These are phyloP conservation scores for Sclerotinia minor DNA, from an alignment of 2,329 filamentous ascomycete species.

Conservation along the genomic window DNA sequence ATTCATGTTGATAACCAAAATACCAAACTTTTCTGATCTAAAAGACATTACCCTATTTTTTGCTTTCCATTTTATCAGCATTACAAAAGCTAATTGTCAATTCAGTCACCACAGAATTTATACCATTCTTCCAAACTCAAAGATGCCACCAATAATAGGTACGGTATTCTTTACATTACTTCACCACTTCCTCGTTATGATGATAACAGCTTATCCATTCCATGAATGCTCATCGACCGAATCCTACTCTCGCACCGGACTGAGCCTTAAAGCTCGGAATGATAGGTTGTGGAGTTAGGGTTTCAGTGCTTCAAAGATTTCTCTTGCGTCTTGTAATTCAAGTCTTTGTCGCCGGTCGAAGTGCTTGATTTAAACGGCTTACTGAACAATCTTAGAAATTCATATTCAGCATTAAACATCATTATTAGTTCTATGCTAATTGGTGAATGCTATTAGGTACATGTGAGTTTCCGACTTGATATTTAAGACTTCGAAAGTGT, in stretches of 20 bases:
- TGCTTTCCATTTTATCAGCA: background rate
- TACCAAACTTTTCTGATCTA: slow-evolving; percentile 64
- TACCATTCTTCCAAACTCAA: background rate
- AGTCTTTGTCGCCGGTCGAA: slow-evolving; percentile 55
- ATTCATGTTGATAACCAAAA: slow-evolving; percentile 61
- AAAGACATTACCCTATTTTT: slow-evolving; percentile 28
- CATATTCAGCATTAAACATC: slow-evolving; percentile 8
- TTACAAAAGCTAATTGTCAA: slow-evolving; percentile 19
- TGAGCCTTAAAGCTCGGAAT: slow-evolving; percentile 50
- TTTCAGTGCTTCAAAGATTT: slow-evolving; percentile 55
- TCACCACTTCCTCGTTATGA: slow-evolving; percentile 44
- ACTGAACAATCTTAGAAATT: slow-evolving; percentile 20
- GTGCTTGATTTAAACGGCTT: slow-evolving; percentile 62
- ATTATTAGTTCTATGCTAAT: slow-evolving; percentile 17
- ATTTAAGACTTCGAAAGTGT: background rate
- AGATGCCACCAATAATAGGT: background rate
- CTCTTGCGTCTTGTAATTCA: slow-evolving; percentile 60
- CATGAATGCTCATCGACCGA: slow-evolving; percentile 66
- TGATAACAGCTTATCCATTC: slow-evolving; percentile 76
- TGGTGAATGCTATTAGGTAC: slow-evolving; percentile 20
- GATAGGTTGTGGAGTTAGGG: slow-evolving; percentile 77
- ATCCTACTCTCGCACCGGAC: slow-evolving; percentile 74
- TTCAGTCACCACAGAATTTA: background rate
- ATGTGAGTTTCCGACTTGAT: background rate
- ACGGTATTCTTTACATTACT: slow-evolving; percentile 32